Evolutionary conservation across 108 stramenopile genomes (phyloP), one percentile per base, ranked within the genome.

Genomic region (Pseudonitzschia multistriata): DNA sequence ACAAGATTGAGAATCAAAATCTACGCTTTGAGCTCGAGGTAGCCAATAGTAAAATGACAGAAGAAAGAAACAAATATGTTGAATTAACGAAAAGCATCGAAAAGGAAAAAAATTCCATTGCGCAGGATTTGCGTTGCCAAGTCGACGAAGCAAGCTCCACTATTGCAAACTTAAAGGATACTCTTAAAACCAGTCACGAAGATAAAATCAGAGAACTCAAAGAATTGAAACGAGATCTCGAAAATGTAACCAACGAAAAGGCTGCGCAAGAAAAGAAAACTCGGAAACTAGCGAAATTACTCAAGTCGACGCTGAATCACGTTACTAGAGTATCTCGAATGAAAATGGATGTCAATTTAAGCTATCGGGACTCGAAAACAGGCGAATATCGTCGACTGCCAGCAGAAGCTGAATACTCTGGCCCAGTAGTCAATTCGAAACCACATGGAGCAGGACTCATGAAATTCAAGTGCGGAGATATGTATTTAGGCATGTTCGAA

Each of bases 401-500:
- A 17, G 63, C 21, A 21, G 7, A 21, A 21, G 63, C 63, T 21
- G 42, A 64, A 47, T 64, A 64, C 29, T 45, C 63, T 6, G 63
- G 63, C 11, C 39, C 39, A 8, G 28, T 64, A 13, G 37, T 45
- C 28, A 42, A 45, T 47, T 45, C 40, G 25, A 47, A 45, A 45
- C 63, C 63, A 22, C 21, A 64, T 39, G 63, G 63, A 21, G 22
- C 63, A 6, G 63, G 63, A 28, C 27, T 64, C 2, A 17, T 64
- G 21, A 22, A 45, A 14, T 64, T 64, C 39, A 27, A 40, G 14
- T 40, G 40, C 24, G 63, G 63, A 24, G 63, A 47, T 47, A 40
- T 64, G 37, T 64, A 64, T 21, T 17, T 64, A 2, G 63, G 63
- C 4, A 64, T 45, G 39, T 64, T 64, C 40, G 63, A 64, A 22